Evolutionary conservation across 1,284 basidiomycete species (phyloP).

Genomic region (Taiwanofungus camphoratus): DNA sequence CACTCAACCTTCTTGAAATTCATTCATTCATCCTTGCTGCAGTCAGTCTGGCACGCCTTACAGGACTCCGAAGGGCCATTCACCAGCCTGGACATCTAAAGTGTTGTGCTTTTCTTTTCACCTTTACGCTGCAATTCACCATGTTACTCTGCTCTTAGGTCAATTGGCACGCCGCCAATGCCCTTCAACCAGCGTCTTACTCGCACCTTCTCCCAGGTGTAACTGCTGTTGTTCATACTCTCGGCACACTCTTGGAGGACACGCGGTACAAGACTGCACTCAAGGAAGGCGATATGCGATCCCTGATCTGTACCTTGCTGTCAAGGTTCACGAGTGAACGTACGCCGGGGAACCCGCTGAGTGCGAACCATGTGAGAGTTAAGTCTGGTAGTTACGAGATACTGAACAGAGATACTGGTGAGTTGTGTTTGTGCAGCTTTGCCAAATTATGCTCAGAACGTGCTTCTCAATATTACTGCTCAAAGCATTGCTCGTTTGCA

Average conservation of each 20-base stretch:
- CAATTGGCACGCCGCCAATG: slow-evolving; percentile 78
- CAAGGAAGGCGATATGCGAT: slow-evolving; percentile 49
- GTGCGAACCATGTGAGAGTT: slow-evolving; percentile 30
- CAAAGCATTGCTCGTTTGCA: slow-evolving; percentile 68
- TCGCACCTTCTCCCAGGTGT: slow-evolving; percentile 57
- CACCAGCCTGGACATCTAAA: slow-evolving; percentile 79
- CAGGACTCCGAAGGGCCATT: slow-evolving; percentile 82
- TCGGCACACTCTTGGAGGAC: slow-evolving; percentile 89
- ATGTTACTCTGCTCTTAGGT: slow-evolving; percentile 41
- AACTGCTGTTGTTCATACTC: slow-evolving; percentile 86
- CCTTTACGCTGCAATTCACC: slow-evolving; percentile 1
- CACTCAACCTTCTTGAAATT: background rate
- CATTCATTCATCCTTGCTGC: slow-evolving; percentile 3
- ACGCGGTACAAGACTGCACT: slow-evolving; percentile 76
- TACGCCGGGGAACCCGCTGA: slow-evolving; percentile 58
- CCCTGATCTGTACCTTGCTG: slow-evolving; percentile 46
- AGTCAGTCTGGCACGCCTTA: slow-evolving; percentile 88
- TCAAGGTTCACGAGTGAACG: slow-evolving; percentile 30
- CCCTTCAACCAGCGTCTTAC: slow-evolving; percentile 75
- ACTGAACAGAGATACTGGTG: slow-evolving; percentile 90
- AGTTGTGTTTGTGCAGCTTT: slow-evolving; percentile 26
- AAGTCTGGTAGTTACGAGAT: slow-evolving; percentile 59
- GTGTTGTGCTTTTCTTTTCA: slow-evolving; percentile 32
- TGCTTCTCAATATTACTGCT: too few species aligned
- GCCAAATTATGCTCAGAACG: too few species aligned